phyloP scores from a whole-genome alignment of 331 rosid genomes.

The Telfairia occidentalis region DNA sequence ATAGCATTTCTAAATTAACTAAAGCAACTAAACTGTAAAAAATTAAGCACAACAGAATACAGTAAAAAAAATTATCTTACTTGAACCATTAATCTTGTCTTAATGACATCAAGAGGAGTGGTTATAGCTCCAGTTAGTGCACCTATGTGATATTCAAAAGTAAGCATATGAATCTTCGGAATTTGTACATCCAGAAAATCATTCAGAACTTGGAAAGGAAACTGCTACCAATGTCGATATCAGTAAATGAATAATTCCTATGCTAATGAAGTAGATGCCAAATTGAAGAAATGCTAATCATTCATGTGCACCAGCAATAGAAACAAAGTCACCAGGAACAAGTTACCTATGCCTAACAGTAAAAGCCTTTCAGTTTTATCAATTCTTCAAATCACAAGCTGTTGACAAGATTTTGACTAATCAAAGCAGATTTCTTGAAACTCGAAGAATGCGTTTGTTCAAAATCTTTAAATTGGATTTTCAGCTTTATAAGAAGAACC shows the following conservation, averaged over 20 bases:
- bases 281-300: neutral
- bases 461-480: neutral
- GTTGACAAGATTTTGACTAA: neutral
- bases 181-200: neutral
- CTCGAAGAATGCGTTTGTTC: neutral
- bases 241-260: neutral
- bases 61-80: constrained; percentile 28
- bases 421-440: neutral
- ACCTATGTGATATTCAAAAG: constrained; percentile 28
- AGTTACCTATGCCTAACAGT: neutral
- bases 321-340: neutral
- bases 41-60: neutral
- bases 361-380: neutral
- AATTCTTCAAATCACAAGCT: neutral
- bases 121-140: constrained; percentile 92
- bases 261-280: neutral
- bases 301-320: neutral
- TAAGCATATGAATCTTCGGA: neutral
- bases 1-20: no score
- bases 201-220: neutral
- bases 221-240: neutral
- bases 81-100: constrained; percentile 90
- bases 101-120: constrained; percentile 88
- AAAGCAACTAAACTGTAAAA: neutral
- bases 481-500: neutral